These are phyloP conservation scores for Isatis tinctoria DNA, from an alignment of 345 rosid genomes.

Conservation along the genomic window DNA sequence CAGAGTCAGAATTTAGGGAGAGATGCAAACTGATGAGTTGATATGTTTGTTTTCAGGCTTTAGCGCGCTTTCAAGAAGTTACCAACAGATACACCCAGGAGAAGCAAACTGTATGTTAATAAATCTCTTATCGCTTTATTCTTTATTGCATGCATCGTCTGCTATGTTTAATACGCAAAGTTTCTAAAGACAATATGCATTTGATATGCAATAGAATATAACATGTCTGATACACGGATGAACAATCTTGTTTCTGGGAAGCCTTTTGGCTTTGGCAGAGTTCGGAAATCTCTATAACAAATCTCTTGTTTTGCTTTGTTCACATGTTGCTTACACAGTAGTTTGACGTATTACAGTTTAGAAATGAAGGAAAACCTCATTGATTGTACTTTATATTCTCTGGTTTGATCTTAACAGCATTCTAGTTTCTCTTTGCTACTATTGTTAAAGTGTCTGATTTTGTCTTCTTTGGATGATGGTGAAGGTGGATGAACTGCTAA, in stretches of 20 bases:
- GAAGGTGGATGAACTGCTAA: conserved; percentile 91
- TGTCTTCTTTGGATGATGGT: conserved; percentile 14
- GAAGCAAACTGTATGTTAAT: conserved; percentile 74
- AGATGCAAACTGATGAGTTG: conserved; percentile 3
- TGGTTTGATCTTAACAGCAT: neutral
- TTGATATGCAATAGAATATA: neutral
- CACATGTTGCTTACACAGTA: neutral
- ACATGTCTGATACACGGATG: neutral
- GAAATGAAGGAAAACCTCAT: neutral
- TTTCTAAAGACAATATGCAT: neutral
- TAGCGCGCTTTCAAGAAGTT: conserved; percentile 95
- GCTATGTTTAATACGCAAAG: neutral
- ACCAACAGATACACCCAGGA: conserved; percentile 87
- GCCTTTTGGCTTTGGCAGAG: conserved; percentile 77
- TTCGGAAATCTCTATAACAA: conserved; percentile 74
- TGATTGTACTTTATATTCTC: neutral
- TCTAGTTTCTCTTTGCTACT: neutral
- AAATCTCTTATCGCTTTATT: neutral
- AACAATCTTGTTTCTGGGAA: conserved; percentile 26
- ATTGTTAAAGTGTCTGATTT: neutral
- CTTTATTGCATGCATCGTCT: neutral
- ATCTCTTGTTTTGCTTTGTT: conserved; percentile 7
- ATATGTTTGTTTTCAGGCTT: conserved; percentile 48
- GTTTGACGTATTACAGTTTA: neutral
- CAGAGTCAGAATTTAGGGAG: neutral